A percentile compares a stretch with the other conserved stretches of the same genome.
Evolutionary conservation across 1,284 basidiomycete genomes (phyloP).

Genomic region (Cystobasidium slooffiae): DNA sequence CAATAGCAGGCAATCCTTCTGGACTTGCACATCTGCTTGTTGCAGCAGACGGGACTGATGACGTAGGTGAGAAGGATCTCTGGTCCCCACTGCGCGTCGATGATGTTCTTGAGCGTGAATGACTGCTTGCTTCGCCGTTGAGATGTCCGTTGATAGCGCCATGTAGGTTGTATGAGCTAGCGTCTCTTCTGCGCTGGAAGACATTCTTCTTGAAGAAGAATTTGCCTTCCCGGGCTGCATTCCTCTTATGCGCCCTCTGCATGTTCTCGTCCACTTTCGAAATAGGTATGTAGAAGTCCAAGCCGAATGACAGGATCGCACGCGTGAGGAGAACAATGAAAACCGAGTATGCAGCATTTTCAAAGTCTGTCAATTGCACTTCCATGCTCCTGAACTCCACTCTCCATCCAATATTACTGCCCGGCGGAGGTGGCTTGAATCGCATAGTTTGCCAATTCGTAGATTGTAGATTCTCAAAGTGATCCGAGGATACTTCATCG

Average conservation of each 20-base stretch:
- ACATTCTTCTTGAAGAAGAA: constrained; percentile 92
- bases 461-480: constrained; percentile 99
- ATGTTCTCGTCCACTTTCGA: constrained; percentile 99
- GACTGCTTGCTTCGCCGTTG: constrained; percentile 20
- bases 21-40: constrained; percentile 42
- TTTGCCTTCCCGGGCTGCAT: constrained; percentile 72
- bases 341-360: constrained; percentile 95
- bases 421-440: constrained; percentile 95
- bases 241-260: constrained; percentile 81
- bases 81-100: constrained; percentile 19
- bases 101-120: constrained; percentile 23
- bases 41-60: constrained; percentile 20
- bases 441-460: constrained; percentile 99
- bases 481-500: constrained; percentile 83
- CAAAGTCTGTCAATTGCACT: constrained; percentile 97
- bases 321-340: constrained; percentile 93
- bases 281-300: constrained; percentile 96
- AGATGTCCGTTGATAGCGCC: constrained; percentile 3
- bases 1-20: constrained; percentile 52
- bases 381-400: constrained; percentile 99
- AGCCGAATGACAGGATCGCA: constrained; percentile 85
- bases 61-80: constrained; percentile 22
- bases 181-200: constrained; percentile 59
- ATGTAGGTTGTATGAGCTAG: constrained; percentile 22
- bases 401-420: constrained; percentile 92